Conservation (phyloP, 768 basidiomycete genomes). For the Goffeauzyma gilvescens region DNA sequence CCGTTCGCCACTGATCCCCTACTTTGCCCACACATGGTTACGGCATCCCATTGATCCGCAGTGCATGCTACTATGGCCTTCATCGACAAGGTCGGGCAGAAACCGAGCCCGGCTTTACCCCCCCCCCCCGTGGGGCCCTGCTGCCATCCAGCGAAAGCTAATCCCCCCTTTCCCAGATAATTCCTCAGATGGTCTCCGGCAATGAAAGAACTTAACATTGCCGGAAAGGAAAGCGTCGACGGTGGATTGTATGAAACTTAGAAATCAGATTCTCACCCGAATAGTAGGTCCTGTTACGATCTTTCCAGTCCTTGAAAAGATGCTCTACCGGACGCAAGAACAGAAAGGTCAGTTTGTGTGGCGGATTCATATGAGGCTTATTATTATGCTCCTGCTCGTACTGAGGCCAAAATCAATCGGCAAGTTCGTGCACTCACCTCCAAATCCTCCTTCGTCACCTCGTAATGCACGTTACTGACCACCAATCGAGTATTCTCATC, state of each 20-base stretch:
- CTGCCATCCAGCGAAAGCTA: too few relatives aligned
- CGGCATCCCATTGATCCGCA: too few relatives aligned
- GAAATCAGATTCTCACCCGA: slow-evolving; percentile 12
- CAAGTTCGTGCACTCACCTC: slow-evolving; percentile 45
- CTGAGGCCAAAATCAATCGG: too few relatives aligned
- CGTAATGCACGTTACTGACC: slow-evolving; percentile 79
- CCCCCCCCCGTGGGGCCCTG: too few relatives aligned
- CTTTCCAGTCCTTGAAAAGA: slow-evolving; percentile 14
- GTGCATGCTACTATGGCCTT: too few relatives aligned
- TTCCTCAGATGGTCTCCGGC: too few relatives aligned
- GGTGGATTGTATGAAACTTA: not conserved
- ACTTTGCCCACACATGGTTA: not conserved
- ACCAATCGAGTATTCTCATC: slow-evolving; percentile 43
- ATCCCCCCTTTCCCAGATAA: too few relatives aligned
- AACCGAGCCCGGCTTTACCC: too few relatives aligned
- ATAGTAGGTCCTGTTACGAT: slow-evolving; percentile 15
- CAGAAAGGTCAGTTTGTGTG: not conserved
- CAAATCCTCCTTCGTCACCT: slow-evolving; percentile 71
- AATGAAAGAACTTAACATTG: not conserved
- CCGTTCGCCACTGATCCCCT: too few relatives aligned
- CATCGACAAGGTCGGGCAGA: not conserved
- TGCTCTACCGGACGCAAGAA: slow-evolving; percentile 1
- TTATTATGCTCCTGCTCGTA: too few relatives aligned
- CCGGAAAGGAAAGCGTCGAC: not conserved
- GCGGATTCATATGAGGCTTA: too few relatives aligned